A percentile compares a stretch with the other conserved stretches of the same genome.
These are phyloP conservation scores for Hericium rajendrae DNA, from an alignment of 768 basidiomycete genomes.

Conservation along the genomic window DNA sequence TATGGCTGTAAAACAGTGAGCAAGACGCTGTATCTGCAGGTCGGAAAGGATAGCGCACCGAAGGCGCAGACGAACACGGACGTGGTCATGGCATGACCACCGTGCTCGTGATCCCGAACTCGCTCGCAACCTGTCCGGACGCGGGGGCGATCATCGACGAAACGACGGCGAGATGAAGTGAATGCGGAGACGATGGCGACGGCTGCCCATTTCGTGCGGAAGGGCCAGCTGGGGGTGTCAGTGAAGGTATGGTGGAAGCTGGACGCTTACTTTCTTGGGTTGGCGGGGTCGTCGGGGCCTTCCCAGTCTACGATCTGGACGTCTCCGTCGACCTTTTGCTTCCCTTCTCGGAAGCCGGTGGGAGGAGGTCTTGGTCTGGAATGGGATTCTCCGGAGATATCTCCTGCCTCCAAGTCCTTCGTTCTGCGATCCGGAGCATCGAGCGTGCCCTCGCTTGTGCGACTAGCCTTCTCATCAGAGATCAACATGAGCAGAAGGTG, in stretches of 20 bases:
- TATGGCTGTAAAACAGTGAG: conserved; percentile 39
- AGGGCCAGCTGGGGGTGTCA: conserved; percentile 2
- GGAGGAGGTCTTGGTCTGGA: too few relatives aligned
- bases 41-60: conserved; percentile 24
- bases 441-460: too few relatives aligned
- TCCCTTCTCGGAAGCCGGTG: too few relatives aligned
- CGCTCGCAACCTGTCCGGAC: conserved; percentile 32
- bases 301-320: neutral
- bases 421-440: too few relatives aligned
- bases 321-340: neutral
- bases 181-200: conserved; percentile 51
- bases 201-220: conserved; percentile 21
- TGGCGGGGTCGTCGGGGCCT: neutral
- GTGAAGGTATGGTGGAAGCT: too few relatives aligned
- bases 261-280: neutral
- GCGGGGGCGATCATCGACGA: conserved; percentile 74
- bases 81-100: conserved; percentile 46
- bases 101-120: conserved; percentile 44
- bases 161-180: conserved; percentile 56
- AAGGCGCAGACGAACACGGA: conserved; percentile 54
- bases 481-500: too few relatives aligned
- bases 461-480: too few relatives aligned
- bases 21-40: neutral
- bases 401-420: too few relatives aligned
- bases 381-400: too few relatives aligned